Conservation (phyloP, 768 basidiomycete genomes). For the Dioszegia aurantiaca region DNA sequence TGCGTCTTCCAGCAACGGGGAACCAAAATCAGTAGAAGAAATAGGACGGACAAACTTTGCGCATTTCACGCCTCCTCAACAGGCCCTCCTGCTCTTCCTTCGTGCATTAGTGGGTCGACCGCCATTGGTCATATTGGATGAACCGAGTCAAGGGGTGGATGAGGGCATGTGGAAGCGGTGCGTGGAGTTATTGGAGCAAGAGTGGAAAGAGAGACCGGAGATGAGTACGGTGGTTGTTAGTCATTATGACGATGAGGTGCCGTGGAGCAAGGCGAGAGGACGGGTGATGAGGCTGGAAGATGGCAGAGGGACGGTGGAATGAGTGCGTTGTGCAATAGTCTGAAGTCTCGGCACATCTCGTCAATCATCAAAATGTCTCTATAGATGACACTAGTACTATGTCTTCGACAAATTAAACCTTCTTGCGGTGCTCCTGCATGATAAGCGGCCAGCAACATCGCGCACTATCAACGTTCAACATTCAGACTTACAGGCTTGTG, state of each 20-base stretch:
- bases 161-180: slow-evolving; percentile 68
- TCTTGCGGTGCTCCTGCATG: slow-evolving; percentile 38
- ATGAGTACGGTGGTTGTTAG: slow-evolving; percentile 83
- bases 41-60: slow-evolving; percentile 63
- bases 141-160: slow-evolving; percentile 92
- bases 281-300: slow-evolving; percentile 58
- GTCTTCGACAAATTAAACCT: slow-evolving; percentile 23
- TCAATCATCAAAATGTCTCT: not conserved
- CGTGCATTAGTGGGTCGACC: slow-evolving; percentile 76
- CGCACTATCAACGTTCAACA: not conserved
- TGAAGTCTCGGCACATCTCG: no score
- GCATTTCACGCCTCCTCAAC: slow-evolving; percentile 68
- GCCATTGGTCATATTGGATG: slow-evolving; percentile 77
- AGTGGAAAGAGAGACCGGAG: slow-evolving; percentile 38
- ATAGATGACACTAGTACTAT: no score
- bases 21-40: slow-evolving; percentile 27
- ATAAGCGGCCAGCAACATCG: slow-evolving; percentile 15
- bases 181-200: slow-evolving; percentile 61
- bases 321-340: not conserved
- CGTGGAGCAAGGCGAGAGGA: slow-evolving; percentile 61
- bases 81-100: slow-evolving; percentile 77
- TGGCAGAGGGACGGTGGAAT: slow-evolving; percentile 33
- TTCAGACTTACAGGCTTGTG: slow-evolving; percentile 62
- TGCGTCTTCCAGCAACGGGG: no score
- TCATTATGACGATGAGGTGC: slow-evolving; percentile 89